Base-by-base conservation (phyloP, 2,329 filamentous ascomycete genomes). In the Fusarium ambrosium region DNA sequence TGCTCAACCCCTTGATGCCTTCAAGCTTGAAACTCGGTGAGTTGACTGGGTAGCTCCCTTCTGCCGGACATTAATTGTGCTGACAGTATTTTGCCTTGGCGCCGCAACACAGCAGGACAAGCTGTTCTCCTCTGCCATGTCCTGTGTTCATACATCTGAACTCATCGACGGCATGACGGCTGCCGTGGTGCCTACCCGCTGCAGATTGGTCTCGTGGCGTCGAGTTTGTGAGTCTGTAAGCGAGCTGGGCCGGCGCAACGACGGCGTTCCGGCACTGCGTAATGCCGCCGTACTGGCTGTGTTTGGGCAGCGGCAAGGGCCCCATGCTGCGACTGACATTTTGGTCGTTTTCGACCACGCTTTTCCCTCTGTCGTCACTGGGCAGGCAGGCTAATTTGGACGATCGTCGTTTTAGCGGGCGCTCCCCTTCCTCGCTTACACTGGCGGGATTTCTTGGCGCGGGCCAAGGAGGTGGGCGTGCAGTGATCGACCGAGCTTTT, bases 341-440 rank as follows among this genome's bases (percentile, higher is more conserved):
- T 56, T 61, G 37, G 62, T 39, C 14, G 39, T 66, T 41, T 60
- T 63, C 45, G 48, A 66, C 60, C 51, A 70, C 70, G 53, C 66
- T 45, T 65, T 71, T 66, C 68, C 62, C 59, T 68, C 66, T 75
- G 62, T 74, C 73, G 71, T 77, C 69, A 78, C 61, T 70, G 64
- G 70, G 62, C 66, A 71, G 75, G 72, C 73, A 77, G 75, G 76
- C 77, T 79, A 79, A 78, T 77, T 72, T 74, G 71, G 32, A 78
- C 78, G 78, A 79, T 79, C 78, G 76, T 73, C 77, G 77, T 71
- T 69, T 76, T 79, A 79, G 78, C 77, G 75, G 76, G 73, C 77
- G 75, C 75, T 79, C 74, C 76, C 77, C 74, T 79, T 77, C 77
- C 77, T 79, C 77, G 77, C 77, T 78, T 79, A 76, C 75, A 74